phyloP scores from a whole-genome alignment of 73 alveolate species.

The Paramecium sonneborni region DNA sequence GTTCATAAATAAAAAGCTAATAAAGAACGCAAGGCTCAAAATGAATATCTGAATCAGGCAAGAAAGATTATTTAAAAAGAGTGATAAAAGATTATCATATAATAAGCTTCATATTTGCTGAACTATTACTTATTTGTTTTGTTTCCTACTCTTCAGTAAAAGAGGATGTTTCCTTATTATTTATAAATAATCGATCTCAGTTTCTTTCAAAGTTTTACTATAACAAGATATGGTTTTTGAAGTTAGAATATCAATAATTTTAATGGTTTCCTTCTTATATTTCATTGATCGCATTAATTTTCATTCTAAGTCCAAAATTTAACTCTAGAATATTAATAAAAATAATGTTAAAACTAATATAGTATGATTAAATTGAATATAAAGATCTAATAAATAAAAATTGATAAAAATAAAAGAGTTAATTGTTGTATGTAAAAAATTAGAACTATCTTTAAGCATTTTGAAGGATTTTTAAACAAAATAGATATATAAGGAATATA shows the following conservation, averaged over 20 bases:
- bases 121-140: not conserved
- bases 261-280: not conserved
- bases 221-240: not conserved
- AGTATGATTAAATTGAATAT: too few species aligned
- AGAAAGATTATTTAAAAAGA: too few species aligned
- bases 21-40: not conserved
- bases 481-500: not conserved
- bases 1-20: not conserved
- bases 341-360: not conserved
- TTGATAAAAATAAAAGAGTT: too few species aligned
- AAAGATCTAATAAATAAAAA: too few species aligned
- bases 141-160: not conserved
- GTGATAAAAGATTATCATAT: not conserved
- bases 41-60: not conserved
- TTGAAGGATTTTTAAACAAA: not conserved
- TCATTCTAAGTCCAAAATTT: slow-evolving; percentile 9
- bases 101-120: not conserved
- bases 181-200: not conserved
- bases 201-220: not conserved
- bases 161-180: not conserved
- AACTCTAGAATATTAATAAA: too few species aligned
- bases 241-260: not conserved
- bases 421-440: too few species aligned
- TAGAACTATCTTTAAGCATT: not conserved
- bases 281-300: not conserved